phyloP scores from a whole-genome alignment of 2,329 filamentous ascomycete genomes.

The Ceratocystis smalleyi region DNA sequence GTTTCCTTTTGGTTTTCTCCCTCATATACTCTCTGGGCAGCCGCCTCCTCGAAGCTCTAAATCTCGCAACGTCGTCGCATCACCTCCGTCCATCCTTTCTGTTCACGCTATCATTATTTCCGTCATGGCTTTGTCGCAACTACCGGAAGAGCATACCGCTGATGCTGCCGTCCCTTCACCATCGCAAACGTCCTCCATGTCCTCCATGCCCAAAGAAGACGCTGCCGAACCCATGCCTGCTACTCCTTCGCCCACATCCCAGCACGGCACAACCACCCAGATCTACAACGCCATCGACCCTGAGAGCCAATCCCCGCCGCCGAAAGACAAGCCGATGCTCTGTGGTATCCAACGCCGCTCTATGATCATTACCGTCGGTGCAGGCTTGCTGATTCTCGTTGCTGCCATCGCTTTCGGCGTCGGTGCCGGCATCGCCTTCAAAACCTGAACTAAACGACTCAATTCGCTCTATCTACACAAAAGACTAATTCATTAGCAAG shows the following conservation, averaged over 20 bases:
- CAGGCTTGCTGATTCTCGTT: constrained; percentile 18
- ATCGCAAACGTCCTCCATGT: constrained; percentile 11
- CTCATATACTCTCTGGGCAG: too few relatives aligned
- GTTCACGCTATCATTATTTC: neutral
- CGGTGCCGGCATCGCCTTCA: constrained; percentile 19
- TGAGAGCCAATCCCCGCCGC: constrained; percentile 1
- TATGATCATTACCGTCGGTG: constrained; percentile 19
- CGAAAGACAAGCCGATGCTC: constrained; percentile 14
- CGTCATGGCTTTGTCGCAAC: neutral
- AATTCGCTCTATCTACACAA: neutral
- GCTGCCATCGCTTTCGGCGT: constrained; percentile 20
- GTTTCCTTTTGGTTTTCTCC: too few relatives aligned
- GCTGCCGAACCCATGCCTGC: neutral
- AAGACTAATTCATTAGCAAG: neutral
- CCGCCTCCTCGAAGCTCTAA: too few relatives aligned
- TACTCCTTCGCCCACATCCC: neutral
- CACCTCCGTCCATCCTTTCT: neutral
- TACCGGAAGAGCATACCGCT: neutral
- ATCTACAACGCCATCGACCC: neutral
- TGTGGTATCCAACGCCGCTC: constrained; percentile 19
- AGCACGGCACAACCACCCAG: neutral
- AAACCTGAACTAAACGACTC: constrained; percentile 7
- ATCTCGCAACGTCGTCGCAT: too few relatives aligned
- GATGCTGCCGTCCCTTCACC: neutral
- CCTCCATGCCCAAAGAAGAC: constrained; percentile 10